phyloP scores from a whole-genome alignment of 2,329 filamentous ascomycete genomes.

The Colletotrichum ledebouriae region DNA sequence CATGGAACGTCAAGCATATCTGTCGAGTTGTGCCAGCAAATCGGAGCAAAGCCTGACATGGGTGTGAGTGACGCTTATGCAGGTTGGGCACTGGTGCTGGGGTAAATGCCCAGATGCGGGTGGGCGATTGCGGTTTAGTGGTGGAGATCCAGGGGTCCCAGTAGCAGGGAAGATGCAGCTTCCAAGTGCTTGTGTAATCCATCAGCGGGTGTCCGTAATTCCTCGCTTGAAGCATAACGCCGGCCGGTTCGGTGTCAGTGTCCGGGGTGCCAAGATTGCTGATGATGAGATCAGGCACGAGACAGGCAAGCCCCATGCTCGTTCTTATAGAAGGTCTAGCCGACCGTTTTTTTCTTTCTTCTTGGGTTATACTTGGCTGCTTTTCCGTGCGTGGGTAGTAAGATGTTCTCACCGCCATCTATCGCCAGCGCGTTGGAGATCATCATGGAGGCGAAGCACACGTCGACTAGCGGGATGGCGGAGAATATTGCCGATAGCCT shows the following conservation, averaged over 20 bases:
- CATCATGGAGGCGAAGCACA: background rate
- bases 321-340: conserved; percentile 29
- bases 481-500: conserved; percentile 12
- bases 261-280: conserved; percentile 11
- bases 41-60: conserved; percentile 34
- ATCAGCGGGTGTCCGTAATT: conserved; percentile 14
- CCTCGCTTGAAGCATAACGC: conserved; percentile 36
- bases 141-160: conserved; percentile 36
- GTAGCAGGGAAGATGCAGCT: conserved; percentile 23
- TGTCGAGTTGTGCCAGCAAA: conserved; percentile 32
- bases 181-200: conserved; percentile 5
- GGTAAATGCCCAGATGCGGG: conserved; percentile 35
- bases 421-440: background rate
- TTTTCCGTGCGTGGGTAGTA: conserved; percentile 13
- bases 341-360: conserved; percentile 2
- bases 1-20: conserved; percentile 22
- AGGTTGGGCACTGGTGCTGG: conserved; percentile 38
- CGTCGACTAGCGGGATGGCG: conserved; percentile 21
- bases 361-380: background rate
- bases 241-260: conserved; percentile 11
- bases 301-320: conserved; percentile 34
- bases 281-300: conserved; percentile 27
- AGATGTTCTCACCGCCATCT: conserved; percentile 37
- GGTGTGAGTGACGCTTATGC: conserved; percentile 41
- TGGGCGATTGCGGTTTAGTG: conserved; percentile 39